Percentiles rank a stretch among this genome's conserved stretches.
These are phyloP conservation scores for Nemania abortiva DNA, from an alignment of 2,329 filamentous ascomycete genomes.

Conservation along the genomic window DNA sequence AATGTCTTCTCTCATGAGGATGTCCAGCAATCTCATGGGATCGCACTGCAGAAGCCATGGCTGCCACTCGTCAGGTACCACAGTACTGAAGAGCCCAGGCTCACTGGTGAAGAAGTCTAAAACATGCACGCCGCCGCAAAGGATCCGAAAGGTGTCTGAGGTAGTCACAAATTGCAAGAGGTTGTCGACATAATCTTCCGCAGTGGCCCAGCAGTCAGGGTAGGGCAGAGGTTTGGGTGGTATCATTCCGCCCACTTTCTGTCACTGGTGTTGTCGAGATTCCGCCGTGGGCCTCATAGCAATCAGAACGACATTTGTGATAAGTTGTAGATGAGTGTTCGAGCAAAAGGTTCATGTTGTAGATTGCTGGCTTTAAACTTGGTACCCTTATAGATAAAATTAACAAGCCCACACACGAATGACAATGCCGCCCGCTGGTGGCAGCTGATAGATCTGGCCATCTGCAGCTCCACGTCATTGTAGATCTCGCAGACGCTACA, in stretches of 20 bases:
- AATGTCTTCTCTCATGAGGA: slow-evolving; percentile 84
- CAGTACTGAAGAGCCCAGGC: slow-evolving; percentile 82
- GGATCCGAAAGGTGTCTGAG: slow-evolving; percentile 81
- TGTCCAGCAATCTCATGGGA: slow-evolving; percentile 80
- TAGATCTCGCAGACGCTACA: background rate
- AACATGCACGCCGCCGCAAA: slow-evolving; percentile 98
- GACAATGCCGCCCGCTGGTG: slow-evolving; percentile 15
- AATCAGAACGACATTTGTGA: background rate
- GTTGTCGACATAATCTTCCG: slow-evolving; percentile 82
- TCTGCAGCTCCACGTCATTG: slow-evolving; percentile 35
- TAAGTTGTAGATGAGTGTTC: background rate
- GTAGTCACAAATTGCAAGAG: slow-evolving; percentile 81
- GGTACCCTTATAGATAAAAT: too few relatives aligned
- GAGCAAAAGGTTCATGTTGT: background rate
- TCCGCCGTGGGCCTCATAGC: background rate
- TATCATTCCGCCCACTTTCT: slow-evolving; percentile 54
- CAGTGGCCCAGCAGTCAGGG: slow-evolving; percentile 73
- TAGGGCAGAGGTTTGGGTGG: slow-evolving; percentile 74
- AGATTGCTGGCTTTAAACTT: background rate
- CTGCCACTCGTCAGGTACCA: slow-evolving; percentile 85
- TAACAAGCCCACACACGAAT: too few relatives aligned
- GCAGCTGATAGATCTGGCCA: slow-evolving; percentile 24
- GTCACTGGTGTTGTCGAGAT: background rate
- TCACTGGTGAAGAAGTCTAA: slow-evolving; percentile 93
- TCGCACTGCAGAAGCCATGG: slow-evolving; percentile 78